Conservation (phyloP, 805 yeast species). For the Kluyveromyces starmeri region DNA sequence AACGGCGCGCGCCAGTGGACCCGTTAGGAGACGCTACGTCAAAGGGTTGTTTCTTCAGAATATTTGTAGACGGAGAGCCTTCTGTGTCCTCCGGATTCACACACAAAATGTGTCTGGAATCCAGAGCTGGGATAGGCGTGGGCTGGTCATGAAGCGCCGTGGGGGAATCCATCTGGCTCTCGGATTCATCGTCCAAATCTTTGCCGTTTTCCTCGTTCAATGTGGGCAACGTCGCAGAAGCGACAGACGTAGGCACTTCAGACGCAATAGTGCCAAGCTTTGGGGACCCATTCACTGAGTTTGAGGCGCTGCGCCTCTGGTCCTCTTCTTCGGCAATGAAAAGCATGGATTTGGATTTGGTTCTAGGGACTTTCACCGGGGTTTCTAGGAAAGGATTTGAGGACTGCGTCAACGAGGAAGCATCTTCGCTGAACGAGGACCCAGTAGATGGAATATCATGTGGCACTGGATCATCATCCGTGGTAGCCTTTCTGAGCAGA, state of each 20-base stretch:
- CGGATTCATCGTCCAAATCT: conserved; percentile 6
- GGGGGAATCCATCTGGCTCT: background rate
- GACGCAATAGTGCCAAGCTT: background rate
- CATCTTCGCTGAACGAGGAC: conserved; percentile 10
- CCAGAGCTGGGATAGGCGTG: too few relatives aligned
- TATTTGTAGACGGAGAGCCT: too few relatives aligned
- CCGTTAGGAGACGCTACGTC: too few relatives aligned
- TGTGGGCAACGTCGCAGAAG: conserved; percentile 7
- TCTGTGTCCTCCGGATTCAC: too few relatives aligned
- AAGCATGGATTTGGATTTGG: conserved; percentile 20
- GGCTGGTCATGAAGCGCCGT: too few relatives aligned
- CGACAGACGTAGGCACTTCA: background rate
- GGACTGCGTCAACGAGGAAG: conserved; percentile 7
- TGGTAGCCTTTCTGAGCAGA: conserved; percentile 18
- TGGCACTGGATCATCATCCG: conserved; percentile 7
- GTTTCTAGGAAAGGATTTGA: conserved; percentile 10
- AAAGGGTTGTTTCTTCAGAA: too few relatives aligned
- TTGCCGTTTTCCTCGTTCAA: conserved; percentile 8
- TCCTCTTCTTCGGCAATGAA: conserved; percentile 16
- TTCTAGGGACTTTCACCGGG: conserved; percentile 3
- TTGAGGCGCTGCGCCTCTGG: background rate
- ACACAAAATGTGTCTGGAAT: too few relatives aligned
- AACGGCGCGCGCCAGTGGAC: too few relatives aligned
- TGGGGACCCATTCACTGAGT: conserved; percentile 1
- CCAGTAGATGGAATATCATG: conserved; percentile 7